Evolutionary conservation across 352 stramenopile genomes (phyloP), one percentile per base, ranked within the genome.

Genomic region (Phytophthora pistaciae): DNA sequence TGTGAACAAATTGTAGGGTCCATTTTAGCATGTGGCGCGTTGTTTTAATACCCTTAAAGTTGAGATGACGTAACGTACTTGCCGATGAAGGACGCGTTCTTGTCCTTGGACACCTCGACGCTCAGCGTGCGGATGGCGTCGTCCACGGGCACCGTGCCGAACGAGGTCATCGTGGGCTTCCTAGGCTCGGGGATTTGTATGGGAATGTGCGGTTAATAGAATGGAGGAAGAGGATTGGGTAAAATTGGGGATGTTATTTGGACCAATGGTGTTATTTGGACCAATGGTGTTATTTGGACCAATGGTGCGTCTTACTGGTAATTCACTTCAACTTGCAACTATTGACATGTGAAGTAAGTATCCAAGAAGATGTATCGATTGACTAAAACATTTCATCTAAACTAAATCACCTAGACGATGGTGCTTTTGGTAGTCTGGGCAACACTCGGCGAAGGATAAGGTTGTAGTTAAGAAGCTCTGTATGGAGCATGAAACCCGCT

Each of bases 121-220:
- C 79, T 83, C 48, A 94, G 76, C 71, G 90, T 82, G 65, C 83
- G 81, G 62, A 94, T 87, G 55, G 85, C 81, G 48, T 92, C 83
- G 76, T 94, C 86, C 66, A 81, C 55, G 1, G 70, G 29, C 62
- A 71, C 70, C 11, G 74, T 69, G 18, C 56, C 74, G 20, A 64
- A 44, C 3, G 55, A 18, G 61, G 77, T 74, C 46, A 52, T 52
- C 11, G 11, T 9, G 46, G 11, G 46, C 29, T 70, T 74, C 14
- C 36, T 3, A 10, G 27, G 16, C 38, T 68, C 13, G 14, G 8
- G 33, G 13, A 44, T 40, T 11, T 46, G 25, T 38, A 50, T 33
- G 21, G 31, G 46, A 56, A 38, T 72, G 64, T 57, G 57, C 16
- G 57, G 44, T 3, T 55, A 64, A 66, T 54, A 66, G 18, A 8